Conservation (phyloP, 768 basidiomycete genomes). For the Psilocybe subaeruginosa region DNA sequence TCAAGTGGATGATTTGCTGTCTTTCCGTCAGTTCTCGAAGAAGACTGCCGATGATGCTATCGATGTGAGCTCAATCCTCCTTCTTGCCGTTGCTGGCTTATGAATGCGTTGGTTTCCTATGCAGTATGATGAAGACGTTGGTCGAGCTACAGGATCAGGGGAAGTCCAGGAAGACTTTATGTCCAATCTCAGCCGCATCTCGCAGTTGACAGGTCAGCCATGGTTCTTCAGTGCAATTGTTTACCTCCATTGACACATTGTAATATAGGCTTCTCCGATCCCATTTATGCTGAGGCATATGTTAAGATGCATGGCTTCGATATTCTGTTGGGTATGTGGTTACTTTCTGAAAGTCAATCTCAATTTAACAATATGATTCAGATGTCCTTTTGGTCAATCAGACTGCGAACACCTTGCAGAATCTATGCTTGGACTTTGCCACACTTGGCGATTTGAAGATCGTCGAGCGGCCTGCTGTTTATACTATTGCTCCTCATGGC, state of each 20-base stretch:
- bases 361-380: conserved; percentile 26
- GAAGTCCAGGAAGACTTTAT: conserved; percentile 92
- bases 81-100: neutral
- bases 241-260: neutral
- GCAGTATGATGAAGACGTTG: conserved; percentile 88
- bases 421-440: conserved; percentile 95
- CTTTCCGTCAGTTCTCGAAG: conserved; percentile 95
- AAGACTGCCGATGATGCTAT: conserved; percentile 82
- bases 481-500: conserved; percentile 92
- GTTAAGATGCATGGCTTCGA: conserved; percentile 99
- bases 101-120: conserved; percentile 7
- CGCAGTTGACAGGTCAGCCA: conserved; percentile 85
- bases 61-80: conserved; percentile 49
- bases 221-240: neutral
- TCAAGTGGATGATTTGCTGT: conserved; percentile 91
- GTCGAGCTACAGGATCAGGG: conserved; percentile 82
- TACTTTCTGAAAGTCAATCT: neutral
- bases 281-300: conserved; percentile 97
- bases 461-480: conserved; percentile 92
- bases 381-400: conserved; percentile 98
- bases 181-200: conserved; percentile 90
- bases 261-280: conserved; percentile 87
- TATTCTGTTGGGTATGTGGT: conserved; percentile 76
- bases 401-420: conserved; percentile 91
- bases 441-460: conserved; percentile 97